Evolutionary conservation across 352 stramenopile genomes (phyloP).

Genomic region (Phytophthora megakarya): DNA sequence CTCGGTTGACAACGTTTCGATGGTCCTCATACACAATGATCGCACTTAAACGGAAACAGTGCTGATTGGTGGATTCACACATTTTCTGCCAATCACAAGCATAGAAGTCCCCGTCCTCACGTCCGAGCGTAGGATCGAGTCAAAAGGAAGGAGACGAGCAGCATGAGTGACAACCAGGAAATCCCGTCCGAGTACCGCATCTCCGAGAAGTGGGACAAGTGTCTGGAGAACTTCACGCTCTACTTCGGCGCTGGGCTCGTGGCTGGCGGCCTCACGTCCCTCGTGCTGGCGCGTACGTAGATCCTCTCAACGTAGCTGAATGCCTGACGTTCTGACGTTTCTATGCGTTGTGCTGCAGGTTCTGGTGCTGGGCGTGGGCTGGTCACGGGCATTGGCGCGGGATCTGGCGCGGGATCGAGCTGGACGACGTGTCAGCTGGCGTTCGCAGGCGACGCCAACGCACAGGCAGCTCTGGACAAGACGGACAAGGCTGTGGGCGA

Average conservation of each 20-base stretch:
- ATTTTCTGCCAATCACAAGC: neutral
- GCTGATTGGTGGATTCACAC: constrained; percentile 13
- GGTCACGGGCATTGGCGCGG: constrained; percentile 75
- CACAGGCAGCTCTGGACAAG: constrained; percentile 71
- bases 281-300: constrained; percentile 79
- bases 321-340: constrained; percentile 3
- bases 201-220: constrained; percentile 92
- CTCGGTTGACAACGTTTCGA: constrained; percentile 11
- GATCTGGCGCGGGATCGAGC: constrained; percentile 73
- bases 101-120: constrained; percentile 34
- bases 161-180: constrained; percentile 57
- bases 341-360: constrained; percentile 38
- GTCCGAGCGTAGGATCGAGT: constrained; percentile 35
- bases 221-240: constrained; percentile 88
- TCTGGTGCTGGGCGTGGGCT: constrained; percentile 63
- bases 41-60: constrained; percentile 22
- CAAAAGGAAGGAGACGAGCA: constrained; percentile 20
- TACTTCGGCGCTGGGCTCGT: constrained; percentile 86
- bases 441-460: constrained; percentile 73
- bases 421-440: constrained; percentile 88
- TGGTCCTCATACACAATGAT: constrained; percentile 6
- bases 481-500: constrained; percentile 77
- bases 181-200: constrained; percentile 90
- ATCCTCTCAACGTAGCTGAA: neutral
- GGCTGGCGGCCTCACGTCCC: constrained; percentile 77